phyloP scores from a whole-genome alignment of 2,329 filamentous ascomycete genomes.

The Ophiostoma novo-ulmi region DNA sequence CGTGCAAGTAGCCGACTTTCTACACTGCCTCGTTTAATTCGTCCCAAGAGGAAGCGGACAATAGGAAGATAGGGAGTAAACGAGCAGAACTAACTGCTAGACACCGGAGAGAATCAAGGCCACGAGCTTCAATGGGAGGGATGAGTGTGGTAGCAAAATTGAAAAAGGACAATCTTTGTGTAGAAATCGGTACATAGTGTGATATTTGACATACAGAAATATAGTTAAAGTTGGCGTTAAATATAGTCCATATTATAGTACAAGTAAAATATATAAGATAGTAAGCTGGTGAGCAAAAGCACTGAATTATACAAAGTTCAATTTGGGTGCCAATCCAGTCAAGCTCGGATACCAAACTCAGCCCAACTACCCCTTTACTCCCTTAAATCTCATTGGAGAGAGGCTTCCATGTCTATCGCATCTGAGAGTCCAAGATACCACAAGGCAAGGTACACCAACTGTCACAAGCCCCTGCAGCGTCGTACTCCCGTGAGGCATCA shows the following conservation, averaged over 20 bases:
- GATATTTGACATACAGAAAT: too few species aligned
- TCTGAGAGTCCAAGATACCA: not conserved
- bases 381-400: too few species aligned
- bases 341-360: not conserved
- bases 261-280: too few species aligned
- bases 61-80: not conserved
- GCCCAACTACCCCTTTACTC: not conserved
- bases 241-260: not conserved
- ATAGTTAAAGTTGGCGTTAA: too few species aligned
- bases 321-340: not conserved
- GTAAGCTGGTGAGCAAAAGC: too few species aligned
- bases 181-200: not conserved
- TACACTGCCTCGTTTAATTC: not conserved
- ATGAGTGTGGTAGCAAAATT: not conserved
- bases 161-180: not conserved
- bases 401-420: too few species aligned
- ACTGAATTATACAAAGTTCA: too few species aligned
- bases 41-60: not conserved
- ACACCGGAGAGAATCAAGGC: conserved; percentile 1
- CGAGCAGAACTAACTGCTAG: not conserved
- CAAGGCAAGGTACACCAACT: not conserved
- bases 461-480: conserved; percentile 14
- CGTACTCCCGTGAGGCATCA: not conserved
- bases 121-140: not conserved
- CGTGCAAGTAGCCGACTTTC: not conserved